A percentile compares a stretch with the other conserved stretches of the same genome.
Conservation (phyloP, 228 moss, liverwort and hornwort species). For the Sphagnum magellanicum region DNA sequence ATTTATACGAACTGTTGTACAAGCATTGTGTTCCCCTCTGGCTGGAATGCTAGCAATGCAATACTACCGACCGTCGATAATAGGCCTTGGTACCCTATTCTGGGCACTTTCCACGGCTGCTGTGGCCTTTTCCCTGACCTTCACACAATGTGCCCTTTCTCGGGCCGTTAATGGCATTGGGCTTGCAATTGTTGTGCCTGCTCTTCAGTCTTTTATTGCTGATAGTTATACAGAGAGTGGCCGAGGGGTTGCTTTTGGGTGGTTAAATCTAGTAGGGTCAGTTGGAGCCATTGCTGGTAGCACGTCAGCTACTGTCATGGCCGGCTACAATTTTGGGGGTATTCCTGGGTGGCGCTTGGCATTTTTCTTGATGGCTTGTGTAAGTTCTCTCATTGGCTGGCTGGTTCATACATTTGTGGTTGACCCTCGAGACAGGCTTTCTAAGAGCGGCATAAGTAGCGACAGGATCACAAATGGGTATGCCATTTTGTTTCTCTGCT, state of each 20-base stretch:
- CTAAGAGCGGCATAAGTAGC: no score
- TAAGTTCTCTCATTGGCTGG: conserved; percentile 80
- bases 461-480: no score
- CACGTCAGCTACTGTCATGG: conserved; percentile 83
- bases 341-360: conserved; percentile 82
- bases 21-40: conserved; percentile 80
- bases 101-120: conserved; percentile 88
- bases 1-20: conserved; percentile 82
- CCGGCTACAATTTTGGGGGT: conserved; percentile 63
- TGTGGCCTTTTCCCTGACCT: conserved; percentile 67
- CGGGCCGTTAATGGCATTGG: conserved; percentile 91
- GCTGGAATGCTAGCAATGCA: conserved; percentile 91
- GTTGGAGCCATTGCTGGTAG: conserved; percentile 85
- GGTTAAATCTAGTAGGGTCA: conserved; percentile 82
- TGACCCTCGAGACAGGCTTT: conserved; percentile 39
- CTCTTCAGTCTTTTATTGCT: conserved; percentile 90
- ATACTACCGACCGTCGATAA: conserved; percentile 83
- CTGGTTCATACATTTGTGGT: conserved; percentile 76
- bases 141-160: conserved; percentile 69
- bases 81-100: conserved; percentile 89
- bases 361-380: conserved; percentile 63
- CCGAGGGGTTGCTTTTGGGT: conserved; percentile 89
- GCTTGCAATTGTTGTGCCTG: conserved; percentile 91
- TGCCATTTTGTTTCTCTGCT: no score
- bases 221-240: conserved; percentile 82